Evolutionary conservation across 2,329 filamentous ascomycete species (phyloP), one percentile per base, ranked within the genome.

Genomic region (Talaromyces sp.): DNA sequence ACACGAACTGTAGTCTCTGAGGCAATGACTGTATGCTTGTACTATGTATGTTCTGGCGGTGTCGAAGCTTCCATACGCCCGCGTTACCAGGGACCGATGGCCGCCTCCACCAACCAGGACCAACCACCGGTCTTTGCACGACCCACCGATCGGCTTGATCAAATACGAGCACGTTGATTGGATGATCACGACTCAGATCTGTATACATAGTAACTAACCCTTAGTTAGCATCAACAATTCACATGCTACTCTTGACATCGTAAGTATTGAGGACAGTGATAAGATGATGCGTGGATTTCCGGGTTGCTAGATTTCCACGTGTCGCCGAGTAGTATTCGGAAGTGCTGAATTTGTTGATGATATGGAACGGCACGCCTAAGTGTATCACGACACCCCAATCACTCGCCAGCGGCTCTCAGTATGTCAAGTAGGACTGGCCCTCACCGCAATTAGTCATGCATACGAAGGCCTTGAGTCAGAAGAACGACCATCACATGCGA

Each of bases 61-160:
- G 31, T 54, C n/a, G 28, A 54, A 54, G 31, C n/a, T 37, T 54
- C 54, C 54, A 42, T 57, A 57, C 54, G 21, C 35, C 54, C 54
- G 54, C 23, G 35, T 57, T 57, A 56, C 37, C 54, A 57, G 54
- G 54, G 54, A 57, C 52, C n/a, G 18, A n/a, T 31, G 46, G 25
- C 48, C 11, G 48, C 18, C 25, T 31, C 25, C 48, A 33, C 48
- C 48, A 52, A 52, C 33, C 25, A 52, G 14, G 11, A 6, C 28
- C 28, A 28, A 28, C 28, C 28, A 28, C 28, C 6, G 25, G n/a
- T 18, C 35, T 40, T 9, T 28, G n/a, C 54, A 28, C 18, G 52
- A 14, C 35, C 54, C 54, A 57, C 37, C 9, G 54, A 57, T 57
- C 54, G 54, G 35, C 54, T 42, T 28, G 14, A 39, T 57, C 23